Conservation (phyloP, 768 basidiomycete species). For the Coprinellus micaceus region DNA sequence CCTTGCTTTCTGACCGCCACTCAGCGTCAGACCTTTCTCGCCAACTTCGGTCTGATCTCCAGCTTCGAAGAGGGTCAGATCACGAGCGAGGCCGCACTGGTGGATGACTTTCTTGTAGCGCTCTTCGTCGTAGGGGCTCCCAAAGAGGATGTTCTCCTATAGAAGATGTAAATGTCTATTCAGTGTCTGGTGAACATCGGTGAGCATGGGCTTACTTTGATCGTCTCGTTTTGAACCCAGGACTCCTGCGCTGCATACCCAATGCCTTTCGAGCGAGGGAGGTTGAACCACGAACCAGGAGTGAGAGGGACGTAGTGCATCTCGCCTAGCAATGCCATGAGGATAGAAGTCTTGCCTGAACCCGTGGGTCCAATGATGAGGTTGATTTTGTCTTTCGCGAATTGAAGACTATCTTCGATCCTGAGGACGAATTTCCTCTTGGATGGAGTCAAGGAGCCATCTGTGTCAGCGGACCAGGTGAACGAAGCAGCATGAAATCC, state of each 20-base stretch:
- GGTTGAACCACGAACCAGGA: conserved; percentile 56
- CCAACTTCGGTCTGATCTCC: conserved; percentile 67
- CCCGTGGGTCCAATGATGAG: conserved; percentile 57
- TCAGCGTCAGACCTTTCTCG: conserved; percentile 59
- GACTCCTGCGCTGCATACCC: conserved; percentile 78
- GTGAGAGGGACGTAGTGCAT: conserved; percentile 57
- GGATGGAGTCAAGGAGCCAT: conserved; percentile 36
- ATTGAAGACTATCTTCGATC: conserved; percentile 50
- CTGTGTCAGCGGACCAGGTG: conserved; percentile 43
- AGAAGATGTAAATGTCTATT: neutral
- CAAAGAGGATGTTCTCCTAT: conserved; percentile 74
- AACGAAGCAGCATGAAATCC: conserved; percentile 54
- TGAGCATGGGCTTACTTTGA: conserved; percentile 45
- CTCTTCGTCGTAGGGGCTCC: conserved; percentile 64
- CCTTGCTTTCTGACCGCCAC: conserved; percentile 41
- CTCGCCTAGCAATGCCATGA: conserved; percentile 64
- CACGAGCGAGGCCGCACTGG: conserved; percentile 69
- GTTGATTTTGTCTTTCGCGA: conserved; percentile 49
- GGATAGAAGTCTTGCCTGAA: conserved; percentile 57
- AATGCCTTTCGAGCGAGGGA: conserved; percentile 62
- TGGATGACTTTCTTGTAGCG: conserved; percentile 69
- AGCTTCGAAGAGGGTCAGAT: conserved; percentile 61
- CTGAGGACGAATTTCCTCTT: conserved; percentile 48
- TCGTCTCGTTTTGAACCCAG: conserved; percentile 78
- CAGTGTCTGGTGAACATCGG: neutral